Conservation (phyloP, 257 asterid species). For the Nicotiana sylvestris region DNA sequence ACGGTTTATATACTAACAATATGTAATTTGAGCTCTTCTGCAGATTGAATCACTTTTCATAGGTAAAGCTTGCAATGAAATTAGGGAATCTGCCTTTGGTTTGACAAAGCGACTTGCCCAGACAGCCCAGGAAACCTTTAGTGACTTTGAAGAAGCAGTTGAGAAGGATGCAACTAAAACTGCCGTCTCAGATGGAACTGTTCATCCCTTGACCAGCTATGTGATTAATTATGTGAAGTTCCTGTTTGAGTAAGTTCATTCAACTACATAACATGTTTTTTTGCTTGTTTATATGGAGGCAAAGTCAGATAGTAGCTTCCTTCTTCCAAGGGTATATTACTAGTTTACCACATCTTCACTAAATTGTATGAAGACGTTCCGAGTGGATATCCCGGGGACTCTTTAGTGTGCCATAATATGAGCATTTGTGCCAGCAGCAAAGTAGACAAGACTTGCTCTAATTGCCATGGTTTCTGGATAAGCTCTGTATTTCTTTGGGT, state of each 20-base stretch:
- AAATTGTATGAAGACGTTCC: neutral
- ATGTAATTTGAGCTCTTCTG: slow-evolving; percentile 10
- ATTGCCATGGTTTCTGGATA: neutral
- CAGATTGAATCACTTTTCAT: slow-evolving; percentile 84
- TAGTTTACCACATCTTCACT: neutral
- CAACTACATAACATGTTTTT: neutral
- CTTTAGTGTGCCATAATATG: neutral
- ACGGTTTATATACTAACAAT: neutral
- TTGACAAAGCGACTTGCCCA: slow-evolving; percentile 93
- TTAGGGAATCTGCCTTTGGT: slow-evolving; percentile 89
- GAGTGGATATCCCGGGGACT: neutral
- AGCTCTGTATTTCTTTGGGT: neutral
- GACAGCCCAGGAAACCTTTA: slow-evolving; percentile 94
- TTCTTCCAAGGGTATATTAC: slow-evolving; percentile 1
- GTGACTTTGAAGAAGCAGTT: slow-evolving; percentile 98
- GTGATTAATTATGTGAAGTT: slow-evolving; percentile 97
- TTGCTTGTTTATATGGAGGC: neutral
- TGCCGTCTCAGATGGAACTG: slow-evolving; percentile 97
- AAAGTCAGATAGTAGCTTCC: neutral
- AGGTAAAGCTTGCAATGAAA: slow-evolving; percentile 86
- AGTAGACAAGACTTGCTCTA: neutral
- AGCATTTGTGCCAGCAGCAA: neutral
- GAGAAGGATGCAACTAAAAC: slow-evolving; percentile 99
- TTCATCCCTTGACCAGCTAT: slow-evolving; percentile 96
- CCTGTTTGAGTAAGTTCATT: slow-evolving; percentile 82